These are phyloP conservation scores for Kluyveromyces aestuarii DNA, from an alignment of 805 yeast genomes.

Conservation along the genomic window DNA sequence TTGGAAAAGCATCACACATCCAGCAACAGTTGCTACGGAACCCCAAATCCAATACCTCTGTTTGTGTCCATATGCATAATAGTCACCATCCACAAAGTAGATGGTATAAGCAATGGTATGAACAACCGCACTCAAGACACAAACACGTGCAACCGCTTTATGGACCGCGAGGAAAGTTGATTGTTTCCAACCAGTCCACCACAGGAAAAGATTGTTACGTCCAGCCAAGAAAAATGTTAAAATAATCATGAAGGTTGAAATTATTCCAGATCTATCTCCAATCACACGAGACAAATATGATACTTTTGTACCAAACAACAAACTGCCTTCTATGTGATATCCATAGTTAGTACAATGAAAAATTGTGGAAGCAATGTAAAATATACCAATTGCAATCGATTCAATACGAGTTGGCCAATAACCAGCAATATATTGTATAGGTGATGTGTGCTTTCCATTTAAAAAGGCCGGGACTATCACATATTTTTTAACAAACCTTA, in stretches of 20 bases:
- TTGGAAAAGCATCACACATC: constrained; percentile 36
- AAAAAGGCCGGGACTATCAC: constrained; percentile 13
- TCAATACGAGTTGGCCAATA: constrained; percentile 16
- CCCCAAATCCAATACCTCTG: constrained; percentile 36
- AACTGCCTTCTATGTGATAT: constrained; percentile 7
- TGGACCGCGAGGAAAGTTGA: constrained; percentile 56
- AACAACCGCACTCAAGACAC: constrained; percentile 38
- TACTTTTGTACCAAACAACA: constrained; percentile 7
- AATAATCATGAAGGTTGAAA: constrained; percentile 43
- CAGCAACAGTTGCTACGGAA: constrained; percentile 26
- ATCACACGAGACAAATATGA: constrained; percentile 20
- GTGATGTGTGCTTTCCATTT: constrained; percentile 6
- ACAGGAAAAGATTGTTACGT: constrained; percentile 57
- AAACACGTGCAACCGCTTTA: constrained; percentile 50
- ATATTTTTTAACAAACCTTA: constrained; percentile 11
- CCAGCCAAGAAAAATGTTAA: constrained; percentile 54
- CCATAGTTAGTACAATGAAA: constrained; percentile 5
- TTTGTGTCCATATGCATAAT: constrained; percentile 30
- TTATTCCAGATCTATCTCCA: constrained; percentile 45
- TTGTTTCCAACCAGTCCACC: constrained; percentile 54
- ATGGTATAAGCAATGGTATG: constrained; percentile 49
- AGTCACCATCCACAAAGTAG: constrained; percentile 34
- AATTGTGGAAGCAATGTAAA: constrained; percentile 1
- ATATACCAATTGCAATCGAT: constrained; percentile 11
- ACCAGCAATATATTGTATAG: constrained; percentile 5